Evolutionary conservation across 1,284 basidiomycete genomes (phyloP).

Genomic region (Puccinia coronata): DNA sequence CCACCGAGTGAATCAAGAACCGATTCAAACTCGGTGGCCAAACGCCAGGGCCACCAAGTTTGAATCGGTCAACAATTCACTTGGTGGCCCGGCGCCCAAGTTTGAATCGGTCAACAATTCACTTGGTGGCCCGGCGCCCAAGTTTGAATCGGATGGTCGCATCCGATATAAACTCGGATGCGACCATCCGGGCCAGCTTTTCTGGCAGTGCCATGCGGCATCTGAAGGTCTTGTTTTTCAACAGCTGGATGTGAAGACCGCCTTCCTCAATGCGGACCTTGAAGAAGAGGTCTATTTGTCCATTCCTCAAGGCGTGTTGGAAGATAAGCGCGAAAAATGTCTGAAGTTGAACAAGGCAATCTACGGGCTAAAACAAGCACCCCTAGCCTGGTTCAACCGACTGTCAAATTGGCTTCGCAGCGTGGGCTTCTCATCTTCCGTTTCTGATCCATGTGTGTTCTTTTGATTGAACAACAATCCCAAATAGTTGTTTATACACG

Average conservation of each 20-base stretch:
- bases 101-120: too few species aligned
- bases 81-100: too few species aligned
- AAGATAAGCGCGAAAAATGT: background rate
- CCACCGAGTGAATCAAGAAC: too few species aligned
- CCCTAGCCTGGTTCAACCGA: background rate
- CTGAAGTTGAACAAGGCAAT: background rate
- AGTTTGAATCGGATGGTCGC: too few species aligned
- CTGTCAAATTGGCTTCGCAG: background rate
- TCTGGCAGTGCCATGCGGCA: too few species aligned
- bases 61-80: too few species aligned
- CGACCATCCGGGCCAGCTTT: too few species aligned
- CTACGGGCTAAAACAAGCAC: conserved; percentile 5
- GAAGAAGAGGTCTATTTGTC: background rate
- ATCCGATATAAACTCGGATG: too few species aligned
- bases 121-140: too few species aligned
- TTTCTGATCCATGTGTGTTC: background rate
- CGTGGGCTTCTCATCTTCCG: background rate
- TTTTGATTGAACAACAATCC: conserved; percentile 1
- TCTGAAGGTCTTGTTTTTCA: background rate
- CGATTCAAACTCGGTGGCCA: too few species aligned
- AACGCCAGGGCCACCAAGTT: too few species aligned
- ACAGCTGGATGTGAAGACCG: background rate
- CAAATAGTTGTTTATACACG: background rate
- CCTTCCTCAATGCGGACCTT: conserved; percentile 3
- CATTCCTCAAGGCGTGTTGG: background rate